Base-by-base conservation (phyloP, 2,329 filamentous ascomycete species). In the Penicillium sp. region DNA sequence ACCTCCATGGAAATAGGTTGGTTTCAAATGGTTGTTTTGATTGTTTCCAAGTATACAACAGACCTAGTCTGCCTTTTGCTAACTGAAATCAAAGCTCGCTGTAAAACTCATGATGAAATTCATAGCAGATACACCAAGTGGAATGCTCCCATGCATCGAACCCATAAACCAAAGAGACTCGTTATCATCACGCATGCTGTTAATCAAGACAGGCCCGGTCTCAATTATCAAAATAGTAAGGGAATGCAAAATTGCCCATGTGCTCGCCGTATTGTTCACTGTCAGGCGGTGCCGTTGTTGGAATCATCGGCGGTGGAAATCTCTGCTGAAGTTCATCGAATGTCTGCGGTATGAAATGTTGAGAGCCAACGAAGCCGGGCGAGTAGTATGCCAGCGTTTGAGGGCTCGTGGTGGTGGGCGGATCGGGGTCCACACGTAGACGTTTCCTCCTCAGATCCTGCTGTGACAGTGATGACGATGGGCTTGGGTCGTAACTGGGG, bases 171-270 rank as follows among this genome's bases (percentile, higher is more conserved):
- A 66, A 63, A 37, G 37, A 49, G 54, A 61, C 50, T 59, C 55
- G 60, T 66, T 37, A 58, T 64, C 55, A 31, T 64, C 10, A 39
- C 6, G n/a, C 31, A 33, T 40, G 55, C 33, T 33, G 39, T 52
- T 59, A 18, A 53, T 1, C 37, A 39, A 13, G 27, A 24, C 36
- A 43, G n/a, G 24, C 24, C 22, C 13, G 18, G 18, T 35, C 14
- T 56, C 46, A 71, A 50, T 67, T 69, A 19, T 64, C 61, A 54
- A 70, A 73, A 56, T 71, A 71, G 43, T 71, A 73, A 5, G 70
- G 70, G 19, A 68, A 62, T 7, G 58, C 50, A 44, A 62, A 70
- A 2, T 55, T 55, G 9, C 63, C 62, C 35, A 70, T 55, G 7
- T 60, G 14, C 6, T 64, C 66, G 2, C 63, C 55, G 4, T 66